A percentile compares a stretch with the other conserved stretches of the same genome.
Evolutionary conservation across 129 eudicot species (phyloP).

Genomic region (Apium graveolens): DNA sequence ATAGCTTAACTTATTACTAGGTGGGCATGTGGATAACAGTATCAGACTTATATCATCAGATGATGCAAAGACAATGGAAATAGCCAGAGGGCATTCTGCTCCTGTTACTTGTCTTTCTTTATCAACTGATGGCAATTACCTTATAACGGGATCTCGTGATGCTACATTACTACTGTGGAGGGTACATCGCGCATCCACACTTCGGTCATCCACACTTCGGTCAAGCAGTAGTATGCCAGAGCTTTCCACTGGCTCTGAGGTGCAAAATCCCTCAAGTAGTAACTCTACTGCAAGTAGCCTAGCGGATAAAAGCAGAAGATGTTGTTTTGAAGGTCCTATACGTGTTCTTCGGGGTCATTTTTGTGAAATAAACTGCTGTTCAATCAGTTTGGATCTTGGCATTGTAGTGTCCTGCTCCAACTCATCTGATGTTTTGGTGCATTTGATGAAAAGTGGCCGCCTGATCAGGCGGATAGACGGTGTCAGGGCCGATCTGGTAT

Average conservation of each 20-base stretch:
- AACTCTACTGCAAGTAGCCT: constrained; percentile 28
- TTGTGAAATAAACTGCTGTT: constrained; percentile 69
- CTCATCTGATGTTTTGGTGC: constrained; percentile 76
- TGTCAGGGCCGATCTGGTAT: constrained; percentile 62
- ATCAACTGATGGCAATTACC: constrained; percentile 76
- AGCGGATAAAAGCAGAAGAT: constrained; percentile 40
- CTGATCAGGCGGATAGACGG: constrained; percentile 67
- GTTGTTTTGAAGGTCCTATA: constrained; percentile 82
- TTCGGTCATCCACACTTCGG: constrained; percentile 27
- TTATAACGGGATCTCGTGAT: constrained; percentile 92
- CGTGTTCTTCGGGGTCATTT: constrained; percentile 93
- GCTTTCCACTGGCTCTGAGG: constrained; percentile 29
- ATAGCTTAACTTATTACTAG: constrained; percentile 28
- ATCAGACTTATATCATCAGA: constrained; percentile 75
- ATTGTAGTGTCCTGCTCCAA: constrained; percentile 77
- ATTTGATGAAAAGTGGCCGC: constrained; percentile 78
- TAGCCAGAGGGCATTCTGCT: constrained; percentile 91
- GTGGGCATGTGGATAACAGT: constrained; percentile 97
- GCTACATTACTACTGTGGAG: constrained; percentile 86
- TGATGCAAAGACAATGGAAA: constrained; percentile 84
- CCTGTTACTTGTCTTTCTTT: constrained; percentile 86
- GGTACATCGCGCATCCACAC: constrained; percentile 48
- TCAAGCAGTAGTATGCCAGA: constrained; percentile 38
- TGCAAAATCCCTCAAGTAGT: constrained; percentile 38
- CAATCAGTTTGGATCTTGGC: constrained; percentile 83